phyloP scores from a whole-genome alignment of 2,329 filamentous ascomycete species.

The Verticillium zaregamsianum region DNA sequence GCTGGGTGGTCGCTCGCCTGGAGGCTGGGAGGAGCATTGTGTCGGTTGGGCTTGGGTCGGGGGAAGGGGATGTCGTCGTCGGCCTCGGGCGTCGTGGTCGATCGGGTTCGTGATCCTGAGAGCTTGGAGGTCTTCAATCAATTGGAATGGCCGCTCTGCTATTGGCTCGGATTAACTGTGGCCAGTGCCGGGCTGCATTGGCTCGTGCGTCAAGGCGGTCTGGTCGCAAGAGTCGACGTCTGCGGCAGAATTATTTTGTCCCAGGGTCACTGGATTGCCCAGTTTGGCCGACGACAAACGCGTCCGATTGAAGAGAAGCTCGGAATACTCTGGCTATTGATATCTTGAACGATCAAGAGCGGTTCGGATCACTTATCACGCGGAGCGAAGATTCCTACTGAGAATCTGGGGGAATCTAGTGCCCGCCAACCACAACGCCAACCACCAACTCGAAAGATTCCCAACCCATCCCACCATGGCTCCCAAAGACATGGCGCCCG shows the following conservation, averaged over 20 bases:
- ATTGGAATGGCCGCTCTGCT: not conserved
- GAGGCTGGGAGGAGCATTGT: constrained; percentile 42
- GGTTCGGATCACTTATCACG: no score
- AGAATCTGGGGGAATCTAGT: no score
- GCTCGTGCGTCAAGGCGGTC: not conserved
- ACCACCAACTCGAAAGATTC: no score
- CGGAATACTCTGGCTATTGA: not conserved
- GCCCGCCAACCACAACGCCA: no score
- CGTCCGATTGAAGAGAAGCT: no score
- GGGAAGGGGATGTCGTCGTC: constrained; percentile 12
- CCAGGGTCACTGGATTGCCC: not conserved
- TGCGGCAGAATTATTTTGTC: not conserved
- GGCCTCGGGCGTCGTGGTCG: not conserved
- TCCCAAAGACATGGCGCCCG: constrained; percentile 35
- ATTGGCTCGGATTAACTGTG: constrained; percentile 3
- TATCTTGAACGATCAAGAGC: not conserved
- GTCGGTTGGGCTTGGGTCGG: not conserved
- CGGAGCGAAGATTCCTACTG: no score
- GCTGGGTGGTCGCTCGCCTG: constrained; percentile 33
- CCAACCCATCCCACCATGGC: not conserved
- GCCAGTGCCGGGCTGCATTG: not conserved
- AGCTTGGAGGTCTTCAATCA: not conserved
- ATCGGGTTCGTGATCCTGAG: not conserved
- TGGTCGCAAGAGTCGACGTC: not conserved
- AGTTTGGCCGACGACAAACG: not conserved